Evolutionary conservation across 108 stramenopile species (phyloP), one percentile per base, ranked within the genome.

Genomic region (Cyclotella baltica): DNA sequence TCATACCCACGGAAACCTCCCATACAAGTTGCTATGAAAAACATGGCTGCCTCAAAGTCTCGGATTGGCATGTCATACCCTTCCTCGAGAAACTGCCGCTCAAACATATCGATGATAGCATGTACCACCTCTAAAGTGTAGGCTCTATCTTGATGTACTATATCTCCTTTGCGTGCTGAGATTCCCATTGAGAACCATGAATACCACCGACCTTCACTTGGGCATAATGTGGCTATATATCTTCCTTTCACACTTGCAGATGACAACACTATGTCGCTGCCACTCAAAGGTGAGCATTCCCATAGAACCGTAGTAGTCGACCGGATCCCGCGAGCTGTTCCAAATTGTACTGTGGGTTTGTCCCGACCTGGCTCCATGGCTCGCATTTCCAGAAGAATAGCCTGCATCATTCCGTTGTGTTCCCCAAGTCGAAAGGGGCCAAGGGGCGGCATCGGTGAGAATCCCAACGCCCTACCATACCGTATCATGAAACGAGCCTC

Each of bases 391-490:
- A n/a, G n/a, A n/a, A n/a, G n/a, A n/a, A n/a, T n/a, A n/a, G n/a
- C n/a, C n/a, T n/a, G 9, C 56, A 33, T 53, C 71, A 72, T 31
- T 36, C 13, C 15, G 43, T 37, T 8, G 71, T 72, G 55, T 13
- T 15, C 59, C 11, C 40, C 58, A 62, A 30, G 56, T 30, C 56
- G 34, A 9, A 62, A 43, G 13, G 13, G 40, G 40, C 53, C 53
- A 9, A 55, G 53, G 13, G 40, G 40, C 6, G 40, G 40, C n/a
- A n/a, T n/a, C n/a, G n/a, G 40, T 6, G 40, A 11, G 40, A 43
- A 43, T 6, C 40, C 40, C 40, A 43, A 13, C 40, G 40, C 40
- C 13, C 10, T 13, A 13, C 40, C 40, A 43, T 43, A 43, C 40
- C 40, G 13, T 11, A 13, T 13, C 40, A 43, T 43, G 40, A 43